phyloP scores from a whole-genome alignment of 2,329 filamentous ascomycete genomes.

The Drechslerella stenobrocha region DNA sequence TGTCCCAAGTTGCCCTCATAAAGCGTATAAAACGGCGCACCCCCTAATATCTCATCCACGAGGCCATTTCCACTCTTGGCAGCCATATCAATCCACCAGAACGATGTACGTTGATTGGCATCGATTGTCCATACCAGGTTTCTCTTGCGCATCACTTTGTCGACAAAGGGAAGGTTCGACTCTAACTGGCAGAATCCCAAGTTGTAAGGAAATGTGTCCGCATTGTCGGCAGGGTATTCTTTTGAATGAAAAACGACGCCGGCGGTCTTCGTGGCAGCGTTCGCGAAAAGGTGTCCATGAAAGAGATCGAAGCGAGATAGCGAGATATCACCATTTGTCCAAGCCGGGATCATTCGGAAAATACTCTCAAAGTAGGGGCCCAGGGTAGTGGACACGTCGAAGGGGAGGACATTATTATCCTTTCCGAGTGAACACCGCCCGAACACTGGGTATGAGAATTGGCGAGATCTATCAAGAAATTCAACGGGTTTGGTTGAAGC shows the following conservation, averaged over 20 bases:
- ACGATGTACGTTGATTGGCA: conserved; percentile 1
- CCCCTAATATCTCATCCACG: conserved; percentile 20
- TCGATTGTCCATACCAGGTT: conserved; percentile 36
- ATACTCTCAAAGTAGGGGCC: conserved; percentile 17
- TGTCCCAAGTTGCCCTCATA: conserved; percentile 21
- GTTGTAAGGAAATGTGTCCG: conserved; percentile 24
- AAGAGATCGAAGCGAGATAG: conserved; percentile 44
- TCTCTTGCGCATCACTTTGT: conserved; percentile 30
- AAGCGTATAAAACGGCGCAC: conserved; percentile 33
- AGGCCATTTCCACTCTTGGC: conserved; percentile 8
- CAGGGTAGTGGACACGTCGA: conserved; percentile 10
- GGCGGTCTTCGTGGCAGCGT: background rate
- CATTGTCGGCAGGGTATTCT: conserved; percentile 28
- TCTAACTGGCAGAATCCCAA: conserved; percentile 32
- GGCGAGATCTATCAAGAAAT: conserved; percentile 16
- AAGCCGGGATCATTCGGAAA: conserved; percentile 26
- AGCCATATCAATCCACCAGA: conserved; percentile 39
- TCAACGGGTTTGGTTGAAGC: conserved; percentile 9
- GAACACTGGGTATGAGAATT: conserved; percentile 28
- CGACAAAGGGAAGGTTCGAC: conserved; percentile 13
- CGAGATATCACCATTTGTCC: conserved; percentile 13
- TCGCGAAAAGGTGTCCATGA: conserved; percentile 35
- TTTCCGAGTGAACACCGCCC: conserved; percentile 24
- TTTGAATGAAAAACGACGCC: conserved; percentile 34
- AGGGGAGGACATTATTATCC: conserved; percentile 22